Evolutionary conservation across 371 early-diverging fungal species (phyloP).

Genomic region (Mucor circinelloides): DNA sequence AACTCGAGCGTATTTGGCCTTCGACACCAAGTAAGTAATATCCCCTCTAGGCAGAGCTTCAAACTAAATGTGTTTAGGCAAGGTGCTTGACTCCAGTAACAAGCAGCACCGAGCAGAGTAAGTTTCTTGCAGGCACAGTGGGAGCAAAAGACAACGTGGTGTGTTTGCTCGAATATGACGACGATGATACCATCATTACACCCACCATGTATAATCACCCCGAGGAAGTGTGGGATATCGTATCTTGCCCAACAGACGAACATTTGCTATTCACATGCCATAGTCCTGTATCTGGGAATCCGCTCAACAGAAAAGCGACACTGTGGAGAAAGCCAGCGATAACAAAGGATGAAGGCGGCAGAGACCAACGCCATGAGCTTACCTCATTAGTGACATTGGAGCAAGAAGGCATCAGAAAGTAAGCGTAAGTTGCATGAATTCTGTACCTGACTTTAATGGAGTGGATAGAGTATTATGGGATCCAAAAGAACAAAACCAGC

Average conservation of each 20-base stretch:
- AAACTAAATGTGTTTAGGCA: slow-evolving; percentile 42
- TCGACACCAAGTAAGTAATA: slow-evolving; percentile 61
- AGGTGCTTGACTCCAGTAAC: slow-evolving; percentile 68
- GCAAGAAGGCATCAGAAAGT: slow-evolving; percentile 22
- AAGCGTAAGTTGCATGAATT: neutral
- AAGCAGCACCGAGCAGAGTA: slow-evolving; percentile 65
- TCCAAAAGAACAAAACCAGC: slow-evolving; percentile 23
- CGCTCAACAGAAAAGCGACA: slow-evolving; percentile 30
- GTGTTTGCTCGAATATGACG: slow-evolving; percentile 69
- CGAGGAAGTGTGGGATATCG: slow-evolving; percentile 73
- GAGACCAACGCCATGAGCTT: neutral
- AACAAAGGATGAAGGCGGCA: slow-evolving; percentile 22
- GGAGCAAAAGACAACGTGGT: slow-evolving; percentile 68
- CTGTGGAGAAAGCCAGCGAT: slow-evolving; percentile 37
- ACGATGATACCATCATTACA: slow-evolving; percentile 65
- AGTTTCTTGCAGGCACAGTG: slow-evolving; percentile 79
- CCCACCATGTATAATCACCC: slow-evolving; percentile 70
- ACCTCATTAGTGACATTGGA: slow-evolving; percentile 13
- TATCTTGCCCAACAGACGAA: slow-evolving; percentile 62
- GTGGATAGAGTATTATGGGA: slow-evolving; percentile 42
- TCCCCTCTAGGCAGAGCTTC: neutral
- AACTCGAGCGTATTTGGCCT: slow-evolving; percentile 70
- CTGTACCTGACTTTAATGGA: neutral
- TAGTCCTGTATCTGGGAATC: slow-evolving; percentile 41
- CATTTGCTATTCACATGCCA: slow-evolving; percentile 70